Conservation (phyloP, 1,284 basidiomycete genomes). For the Inonotus obliquus region DNA sequence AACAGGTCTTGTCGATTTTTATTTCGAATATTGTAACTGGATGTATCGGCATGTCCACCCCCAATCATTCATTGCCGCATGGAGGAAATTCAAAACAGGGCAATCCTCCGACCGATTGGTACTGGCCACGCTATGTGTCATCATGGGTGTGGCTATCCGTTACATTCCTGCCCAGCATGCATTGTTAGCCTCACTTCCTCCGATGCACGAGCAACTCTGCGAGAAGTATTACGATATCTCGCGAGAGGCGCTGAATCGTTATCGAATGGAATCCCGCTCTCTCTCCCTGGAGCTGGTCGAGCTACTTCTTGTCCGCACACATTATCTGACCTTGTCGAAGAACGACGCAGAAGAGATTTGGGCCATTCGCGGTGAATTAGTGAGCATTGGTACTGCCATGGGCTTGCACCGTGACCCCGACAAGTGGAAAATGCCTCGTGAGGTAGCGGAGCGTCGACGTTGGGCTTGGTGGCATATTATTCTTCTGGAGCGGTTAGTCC, state of each 20-base stretch:
- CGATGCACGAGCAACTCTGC: slow-evolving; percentile 53
- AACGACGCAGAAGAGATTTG: slow-evolving; percentile 78
- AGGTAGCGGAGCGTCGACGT: slow-evolving; percentile 65
- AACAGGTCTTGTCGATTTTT: slow-evolving; percentile 53
- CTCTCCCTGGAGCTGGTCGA: slow-evolving; percentile 75
- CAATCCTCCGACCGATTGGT: slow-evolving; percentile 59
- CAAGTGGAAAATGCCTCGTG: slow-evolving; percentile 61
- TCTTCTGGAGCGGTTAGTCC: slow-evolving; percentile 61
- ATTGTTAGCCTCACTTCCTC: slow-evolving; percentile 36
- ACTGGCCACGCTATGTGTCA: slow-evolving; percentile 63
- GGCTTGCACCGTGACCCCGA: slow-evolving; percentile 80
- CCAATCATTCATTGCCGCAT: slow-evolving; percentile 51
- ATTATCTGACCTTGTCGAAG: slow-evolving; percentile 68
- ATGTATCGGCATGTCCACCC: slow-evolving; percentile 74
- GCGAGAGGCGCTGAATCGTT: slow-evolving; percentile 55
- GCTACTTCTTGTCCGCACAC: slow-evolving; percentile 58
- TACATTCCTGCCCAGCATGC: slow-evolving; percentile 66
- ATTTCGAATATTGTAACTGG: slow-evolving; percentile 84
- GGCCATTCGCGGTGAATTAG: slow-evolving; percentile 65
- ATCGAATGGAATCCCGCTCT: slow-evolving; percentile 51
- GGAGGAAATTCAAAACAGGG: slow-evolving; percentile 68
- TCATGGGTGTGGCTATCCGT: slow-evolving; percentile 66
- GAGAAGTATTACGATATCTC: slow-evolving; percentile 64
- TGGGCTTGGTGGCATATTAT: slow-evolving; percentile 88
- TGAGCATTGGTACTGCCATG: slow-evolving; percentile 72